These are phyloP conservation scores for Candida namnaoensis DNA, from an alignment of 805 yeast species.

Conservation along the genomic window DNA sequence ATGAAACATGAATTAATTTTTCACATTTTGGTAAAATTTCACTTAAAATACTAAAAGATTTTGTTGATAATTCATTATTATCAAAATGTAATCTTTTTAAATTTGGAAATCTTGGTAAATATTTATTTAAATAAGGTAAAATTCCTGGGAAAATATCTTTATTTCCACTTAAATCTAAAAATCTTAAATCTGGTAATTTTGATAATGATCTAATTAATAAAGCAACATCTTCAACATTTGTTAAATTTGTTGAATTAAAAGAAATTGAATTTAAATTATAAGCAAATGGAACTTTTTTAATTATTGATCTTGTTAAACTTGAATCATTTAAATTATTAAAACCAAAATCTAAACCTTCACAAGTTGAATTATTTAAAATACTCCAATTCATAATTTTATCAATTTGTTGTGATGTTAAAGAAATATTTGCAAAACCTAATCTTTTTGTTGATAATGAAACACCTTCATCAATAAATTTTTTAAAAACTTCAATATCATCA, in stretches of 20 bases:
- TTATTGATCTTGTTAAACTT: conserved; percentile 16
- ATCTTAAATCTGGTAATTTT: conserved; percentile 49
- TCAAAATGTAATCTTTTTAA: conserved; percentile 67
- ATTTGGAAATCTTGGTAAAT: conserved; percentile 59
- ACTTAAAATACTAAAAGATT: conserved; percentile 50
- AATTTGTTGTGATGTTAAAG: conserved; percentile 51
- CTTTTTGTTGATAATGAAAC: conserved; percentile 43
- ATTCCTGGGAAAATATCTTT: conserved; percentile 58
- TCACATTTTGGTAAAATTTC: conserved; percentile 65
- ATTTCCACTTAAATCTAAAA: conserved; percentile 69
- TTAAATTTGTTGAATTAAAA: conserved; percentile 52
- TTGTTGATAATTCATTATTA: conserved; percentile 47
- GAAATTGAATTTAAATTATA: conserved; percentile 40
- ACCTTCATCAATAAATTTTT: conserved; percentile 46
- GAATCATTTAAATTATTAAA: conserved; percentile 55
- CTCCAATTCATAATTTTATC: conserved; percentile 54
- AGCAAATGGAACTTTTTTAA: conserved; percentile 10
- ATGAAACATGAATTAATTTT: conserved; percentile 57
- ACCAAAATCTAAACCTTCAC: conserved; percentile 74
- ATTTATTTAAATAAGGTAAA: conserved; percentile 46
- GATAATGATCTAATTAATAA: conserved; percentile 40
- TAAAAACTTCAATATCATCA: conserved; percentile 45
- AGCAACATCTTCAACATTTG: conserved; percentile 42
- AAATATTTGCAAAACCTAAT: conserved; percentile 73
- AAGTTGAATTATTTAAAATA: conserved; percentile 25